Base-by-base conservation (phyloP, 106 monocot genomes). In the Acorus gramineus region DNA sequence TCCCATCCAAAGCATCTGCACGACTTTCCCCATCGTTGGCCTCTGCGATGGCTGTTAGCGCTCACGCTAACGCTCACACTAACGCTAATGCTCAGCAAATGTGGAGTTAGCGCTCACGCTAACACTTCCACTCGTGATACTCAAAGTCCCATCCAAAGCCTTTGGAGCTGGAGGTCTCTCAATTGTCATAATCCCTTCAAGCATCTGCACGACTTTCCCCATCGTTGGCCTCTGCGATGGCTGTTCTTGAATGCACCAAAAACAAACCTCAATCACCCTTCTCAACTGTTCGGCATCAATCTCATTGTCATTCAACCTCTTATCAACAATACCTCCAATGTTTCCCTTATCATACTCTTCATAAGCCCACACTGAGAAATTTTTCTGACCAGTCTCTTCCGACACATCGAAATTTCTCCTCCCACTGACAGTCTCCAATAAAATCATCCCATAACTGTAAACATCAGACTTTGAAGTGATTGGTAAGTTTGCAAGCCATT, bases 171-270 rank as follows among this genome's bases (percentile, higher is more conserved):
- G 90, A 14, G 94, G 84, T 63, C 60, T 74, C 60, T 82, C 86
- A 6, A 90, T 78, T 46, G 89, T 86, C 77, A 84, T 71, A n/a
- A 90, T 74, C 53, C 94, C 94, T 69, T 95, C 94, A 53, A 95
- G 61, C 86, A 86, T 95, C 63, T 95, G 89, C 46, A 90, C 80
- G 10, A 90, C 94, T 62, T 80, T 90, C 61, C 94, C 86, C 79
- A 90, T 90, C 4, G 80, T 76, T 3, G 94, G 94, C 75, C 94
- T 75, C 70, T 74, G 79, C 3, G 84, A 75, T 1, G 94, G 90
- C 69, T 95, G 94, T 75, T 95, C 94, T 45, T 90, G 94, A 47
- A 86, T 82, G 80, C 94, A 95, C 90, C 94, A 90, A 60, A 95
- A 95, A 71, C 84, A 73, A 62, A 82, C 82, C 52, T 76, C 75